phyloP scores from a whole-genome alignment of 306 rosid species.

The Malus orientalis region DNA sequence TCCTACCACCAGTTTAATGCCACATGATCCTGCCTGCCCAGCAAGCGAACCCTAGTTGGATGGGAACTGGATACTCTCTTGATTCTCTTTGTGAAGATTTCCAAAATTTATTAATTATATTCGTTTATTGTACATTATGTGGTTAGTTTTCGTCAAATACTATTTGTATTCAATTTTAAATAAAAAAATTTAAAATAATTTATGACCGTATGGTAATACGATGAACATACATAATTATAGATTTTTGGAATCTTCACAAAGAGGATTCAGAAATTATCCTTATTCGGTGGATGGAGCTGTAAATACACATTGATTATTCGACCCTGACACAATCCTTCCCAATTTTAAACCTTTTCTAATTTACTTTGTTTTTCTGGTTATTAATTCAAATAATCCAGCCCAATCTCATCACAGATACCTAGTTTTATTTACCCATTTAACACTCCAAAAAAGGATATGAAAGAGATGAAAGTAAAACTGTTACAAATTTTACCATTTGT shows the following conservation, averaged over 20 bases:
- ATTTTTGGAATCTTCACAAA: too few species aligned
- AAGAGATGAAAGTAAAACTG: neutral
- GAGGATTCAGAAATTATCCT: accelerated
- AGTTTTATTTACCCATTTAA: too few species aligned
- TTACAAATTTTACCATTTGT: neutral
- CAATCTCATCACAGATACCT: neutral
- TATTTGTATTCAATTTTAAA: too few species aligned
- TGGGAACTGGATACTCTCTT: neutral
- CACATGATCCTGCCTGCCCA: slow-evolving; percentile 20
- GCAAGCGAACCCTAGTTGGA: slow-evolving; percentile 26
- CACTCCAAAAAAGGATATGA: neutral
- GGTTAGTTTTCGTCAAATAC: accelerated
- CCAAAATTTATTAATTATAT: too few species aligned
- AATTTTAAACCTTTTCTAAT: neutral
- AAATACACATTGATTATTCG: slow-evolving; percentile 8
- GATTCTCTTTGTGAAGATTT: too few species aligned
- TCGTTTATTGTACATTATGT: too few species aligned
- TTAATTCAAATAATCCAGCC: neutral
- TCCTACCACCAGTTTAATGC: slow-evolving; percentile 12
- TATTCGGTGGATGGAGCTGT: neutral
- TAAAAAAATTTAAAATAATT: too few species aligned
- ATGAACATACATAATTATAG: too few species aligned
- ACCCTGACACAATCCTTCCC: neutral
- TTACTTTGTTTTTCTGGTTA: neutral
- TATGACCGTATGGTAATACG: accelerated